These are phyloP conservation scores for Actinomortierella wolfii DNA, from an alignment of 371 early-diverging fungal species.

Conservation along the genomic window DNA sequence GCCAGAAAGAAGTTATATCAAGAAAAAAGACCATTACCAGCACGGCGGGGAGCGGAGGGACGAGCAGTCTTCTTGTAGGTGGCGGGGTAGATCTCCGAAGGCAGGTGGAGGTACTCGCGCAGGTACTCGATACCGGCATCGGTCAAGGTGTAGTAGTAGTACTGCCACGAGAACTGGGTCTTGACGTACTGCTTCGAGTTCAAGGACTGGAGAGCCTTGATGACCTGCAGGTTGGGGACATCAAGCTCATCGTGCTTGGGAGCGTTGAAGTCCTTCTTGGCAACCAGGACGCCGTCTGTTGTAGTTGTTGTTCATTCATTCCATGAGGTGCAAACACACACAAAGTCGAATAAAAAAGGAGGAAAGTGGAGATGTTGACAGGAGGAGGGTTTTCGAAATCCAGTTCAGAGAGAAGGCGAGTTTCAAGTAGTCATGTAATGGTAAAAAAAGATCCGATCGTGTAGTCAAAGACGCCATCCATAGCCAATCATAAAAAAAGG, in stretches of 20 bases:
- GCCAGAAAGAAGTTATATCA: no score
- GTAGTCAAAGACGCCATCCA: no score
- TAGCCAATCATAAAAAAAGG: no score
- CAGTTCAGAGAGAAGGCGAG: no score
- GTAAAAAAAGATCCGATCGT: no score
- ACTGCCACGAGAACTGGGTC: conserved; percentile 99
- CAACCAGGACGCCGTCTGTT: conserved; percentile 96
- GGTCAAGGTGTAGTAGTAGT: conserved; percentile 99
- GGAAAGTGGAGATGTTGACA: no score
- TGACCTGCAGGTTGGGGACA: conserved; percentile 98
- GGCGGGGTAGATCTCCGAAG: conserved; percentile 95
- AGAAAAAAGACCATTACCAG: conserved; percentile 49
- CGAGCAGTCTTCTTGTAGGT: conserved; percentile 92
- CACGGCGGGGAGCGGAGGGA: conserved; percentile 59
- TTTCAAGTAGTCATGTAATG: no score
- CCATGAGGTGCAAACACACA: no score
- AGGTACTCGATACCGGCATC: conserved; percentile 98
- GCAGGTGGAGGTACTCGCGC: conserved; percentile 96
- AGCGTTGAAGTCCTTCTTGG: conserved; percentile 97
- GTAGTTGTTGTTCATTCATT: not conserved
- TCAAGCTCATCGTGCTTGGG: conserved; percentile 94
- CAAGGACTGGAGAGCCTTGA: conserved; percentile 98
- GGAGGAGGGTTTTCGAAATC: no score
- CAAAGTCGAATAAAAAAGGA: no score
- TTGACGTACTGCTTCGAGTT: conserved; percentile 94